Conservation (phyloP, 2,329 filamentous ascomycete species). For the Berkeleyomyces rouxiae region DNA sequence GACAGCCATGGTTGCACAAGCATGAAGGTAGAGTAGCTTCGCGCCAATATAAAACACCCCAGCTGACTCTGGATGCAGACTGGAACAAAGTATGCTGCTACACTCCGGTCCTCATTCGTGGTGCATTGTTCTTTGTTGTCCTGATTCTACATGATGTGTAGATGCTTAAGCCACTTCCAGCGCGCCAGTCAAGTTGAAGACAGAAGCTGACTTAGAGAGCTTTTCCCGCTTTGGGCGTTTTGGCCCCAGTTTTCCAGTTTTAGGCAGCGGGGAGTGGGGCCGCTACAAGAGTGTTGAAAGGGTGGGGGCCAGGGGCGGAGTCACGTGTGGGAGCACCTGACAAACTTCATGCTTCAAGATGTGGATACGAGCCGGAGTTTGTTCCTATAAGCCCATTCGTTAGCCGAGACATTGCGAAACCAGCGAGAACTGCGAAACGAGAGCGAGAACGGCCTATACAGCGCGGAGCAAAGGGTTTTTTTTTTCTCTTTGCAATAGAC, state of each 20-base stretch:
- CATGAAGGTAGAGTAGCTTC: background rate
- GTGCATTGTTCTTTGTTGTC: background rate
- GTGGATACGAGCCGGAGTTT: background rate
- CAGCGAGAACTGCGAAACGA: background rate
- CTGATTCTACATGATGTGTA: background rate
- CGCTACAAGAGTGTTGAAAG: background rate
- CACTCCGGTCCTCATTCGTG: background rate
- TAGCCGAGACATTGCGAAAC: background rate
- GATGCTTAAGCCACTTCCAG: background rate
- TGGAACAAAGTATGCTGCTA: too few relatives aligned
- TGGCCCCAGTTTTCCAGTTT: background rate
- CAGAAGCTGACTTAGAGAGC: background rate
- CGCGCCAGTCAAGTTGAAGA: background rate
- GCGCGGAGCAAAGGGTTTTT: background rate
- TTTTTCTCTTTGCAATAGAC: background rate
- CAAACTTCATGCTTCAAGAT: background rate
- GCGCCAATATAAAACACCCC: too few relatives aligned
- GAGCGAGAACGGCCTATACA: background rate
- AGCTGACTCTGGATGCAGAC: too few relatives aligned
- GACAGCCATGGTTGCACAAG: background rate
- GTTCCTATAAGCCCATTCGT: background rate
- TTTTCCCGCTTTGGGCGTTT: background rate
- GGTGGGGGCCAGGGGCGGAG: background rate
- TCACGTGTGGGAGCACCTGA: background rate
- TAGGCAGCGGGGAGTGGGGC: conserved; percentile 5